Percentiles rank a stretch among this genome's conserved stretches.
Evolutionary conservation across 2,329 filamentous ascomycete genomes (phyloP).

Genomic region (Nigrospora sphaerica): DNA sequence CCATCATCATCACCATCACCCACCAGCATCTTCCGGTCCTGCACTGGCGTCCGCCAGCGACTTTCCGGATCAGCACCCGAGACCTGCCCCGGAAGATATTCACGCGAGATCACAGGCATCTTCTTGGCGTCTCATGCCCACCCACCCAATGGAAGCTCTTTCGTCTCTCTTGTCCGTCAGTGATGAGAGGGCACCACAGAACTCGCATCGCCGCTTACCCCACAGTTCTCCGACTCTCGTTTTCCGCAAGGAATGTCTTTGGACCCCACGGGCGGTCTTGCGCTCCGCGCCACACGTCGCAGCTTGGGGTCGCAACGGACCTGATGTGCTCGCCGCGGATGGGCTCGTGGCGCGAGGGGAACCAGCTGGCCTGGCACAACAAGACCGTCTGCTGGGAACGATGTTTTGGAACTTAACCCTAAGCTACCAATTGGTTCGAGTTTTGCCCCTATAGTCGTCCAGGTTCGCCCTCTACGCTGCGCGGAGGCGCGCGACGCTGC

Average conservation of each 20-base stretch:
- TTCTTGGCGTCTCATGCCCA: constrained; percentile 8
- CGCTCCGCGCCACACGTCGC: constrained; percentile 41
- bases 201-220: constrained; percentile 66
- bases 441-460: constrained; percentile 67
- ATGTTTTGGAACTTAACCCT: constrained; percentile 94
- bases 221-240: constrained; percentile 71
- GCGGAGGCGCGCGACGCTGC: constrained; percentile 21
- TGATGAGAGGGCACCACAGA: constrained; percentile 23
- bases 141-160: constrained; percentile 32
- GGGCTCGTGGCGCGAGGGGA: constrained; percentile 32
- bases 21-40: constrained; percentile 13
- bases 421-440: constrained; percentile 69
- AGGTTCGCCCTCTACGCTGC: constrained; percentile 58
- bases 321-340: constrained; percentile 39
- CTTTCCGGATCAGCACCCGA: constrained; percentile 17
- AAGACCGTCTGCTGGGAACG: constrained; percentile 38
- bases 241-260: constrained; percentile 62
- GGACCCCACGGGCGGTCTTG: constrained; percentile 32
- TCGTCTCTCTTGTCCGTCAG: constrained; percentile 26
- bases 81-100: constrained; percentile 15
- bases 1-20: constrained; percentile 5
- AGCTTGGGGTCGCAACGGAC: constrained; percentile 54
- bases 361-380: constrained; percentile 34
- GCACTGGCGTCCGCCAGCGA: constrained; percentile 8
- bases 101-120: constrained; percentile 24